Base-by-base conservation (phyloP, 306 rosid genomes). In the Herpetospermum pedunculosum region DNA sequence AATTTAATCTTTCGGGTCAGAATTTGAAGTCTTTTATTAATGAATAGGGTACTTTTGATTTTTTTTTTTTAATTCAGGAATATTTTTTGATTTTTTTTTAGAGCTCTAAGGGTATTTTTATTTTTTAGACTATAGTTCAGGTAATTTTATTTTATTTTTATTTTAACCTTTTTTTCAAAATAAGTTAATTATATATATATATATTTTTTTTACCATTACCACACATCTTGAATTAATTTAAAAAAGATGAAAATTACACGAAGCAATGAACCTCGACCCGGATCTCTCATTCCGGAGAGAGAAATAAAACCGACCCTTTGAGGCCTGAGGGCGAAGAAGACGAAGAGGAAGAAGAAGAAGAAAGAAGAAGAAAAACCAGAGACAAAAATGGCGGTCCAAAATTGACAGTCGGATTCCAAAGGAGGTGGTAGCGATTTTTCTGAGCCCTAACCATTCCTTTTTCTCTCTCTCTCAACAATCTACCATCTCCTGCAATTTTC, bases 401-500 rank as follows among this genome's bases (percentile, higher is more conserved):
- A 70, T 72, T 81, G 52, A 65, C 64, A 40, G 34, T 72, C 63
- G 19, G 48, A 5, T 83, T 74, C 1, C 3, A 3, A 70, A 77
- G 74, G 79, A 73, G 85, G 83, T 81, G 81, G 85, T 87, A 70
- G 50, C 11, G 25, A 15, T 35, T 1, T 11, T 3, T 54, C 50
- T 1, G 12, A 52, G 38, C 41, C 41, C 57, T 21, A 43, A 35
- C 71, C 18, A 62, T 30, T 46, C 12, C 73, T 23, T 58, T 74
- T 30, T 8, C 57, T 76, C 63, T 77, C 23, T 12, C 59, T 78
- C 57, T 74, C n/a, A 38, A 23, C 23, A 72, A 70, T 72, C 86
- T 75, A 76, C 83, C 86, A 58, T 79, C 82, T 78, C 73, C 79
- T 23, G 38, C 69, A 19, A 35, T 14, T 2, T 53, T 47, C 29